Conservation (phyloP, 306 rosid genomes). For the Alnus glutinosa region DNA sequence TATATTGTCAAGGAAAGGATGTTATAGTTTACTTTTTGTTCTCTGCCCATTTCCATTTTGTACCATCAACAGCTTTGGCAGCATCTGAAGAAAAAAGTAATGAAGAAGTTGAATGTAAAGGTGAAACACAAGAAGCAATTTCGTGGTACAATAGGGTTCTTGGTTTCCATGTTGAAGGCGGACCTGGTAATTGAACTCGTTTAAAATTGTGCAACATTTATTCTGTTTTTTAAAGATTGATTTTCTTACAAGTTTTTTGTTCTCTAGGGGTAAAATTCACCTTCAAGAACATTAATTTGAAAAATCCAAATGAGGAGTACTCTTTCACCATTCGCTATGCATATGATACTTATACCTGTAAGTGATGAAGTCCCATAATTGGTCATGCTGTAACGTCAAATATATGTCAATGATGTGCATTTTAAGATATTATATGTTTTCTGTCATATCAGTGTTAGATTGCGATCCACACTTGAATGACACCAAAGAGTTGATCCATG, state of each 20-base stretch:
- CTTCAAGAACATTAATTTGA: constrained; percentile 59
- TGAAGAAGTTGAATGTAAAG: constrained; percentile 38
- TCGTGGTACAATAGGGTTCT: constrained; percentile 85
- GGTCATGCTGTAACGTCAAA: constrained; percentile 25
- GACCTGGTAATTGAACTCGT: constrained; percentile 60
- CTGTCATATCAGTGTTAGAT: constrained; percentile 57
- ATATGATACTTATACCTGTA: constrained; percentile 64
- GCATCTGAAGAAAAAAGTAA: constrained; percentile 49
- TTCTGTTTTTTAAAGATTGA: constrained; percentile 19
- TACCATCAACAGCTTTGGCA: constrained; percentile 42
- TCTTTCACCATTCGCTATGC: constrained; percentile 66
- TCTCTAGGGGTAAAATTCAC: constrained; percentile 73
- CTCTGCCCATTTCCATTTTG: neutral
- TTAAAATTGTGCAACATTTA: constrained; percentile 16
- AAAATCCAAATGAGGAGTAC: constrained; percentile 61
- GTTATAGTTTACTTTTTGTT: neutral
- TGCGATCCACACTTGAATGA: constrained; percentile 65
- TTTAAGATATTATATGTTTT: constrained; percentile 9
- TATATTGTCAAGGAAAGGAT: neutral
- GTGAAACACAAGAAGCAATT: constrained; percentile 60
- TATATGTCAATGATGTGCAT: constrained; percentile 9
- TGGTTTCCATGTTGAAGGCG: constrained; percentile 80
- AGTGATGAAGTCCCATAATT: constrained; percentile 32
- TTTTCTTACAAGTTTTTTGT: constrained; percentile 26
- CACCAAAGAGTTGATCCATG: constrained; percentile 57